Base-by-base conservation (phyloP, 495 filamentous ascomycete genomes). In the Cercophora scortea region DNA sequence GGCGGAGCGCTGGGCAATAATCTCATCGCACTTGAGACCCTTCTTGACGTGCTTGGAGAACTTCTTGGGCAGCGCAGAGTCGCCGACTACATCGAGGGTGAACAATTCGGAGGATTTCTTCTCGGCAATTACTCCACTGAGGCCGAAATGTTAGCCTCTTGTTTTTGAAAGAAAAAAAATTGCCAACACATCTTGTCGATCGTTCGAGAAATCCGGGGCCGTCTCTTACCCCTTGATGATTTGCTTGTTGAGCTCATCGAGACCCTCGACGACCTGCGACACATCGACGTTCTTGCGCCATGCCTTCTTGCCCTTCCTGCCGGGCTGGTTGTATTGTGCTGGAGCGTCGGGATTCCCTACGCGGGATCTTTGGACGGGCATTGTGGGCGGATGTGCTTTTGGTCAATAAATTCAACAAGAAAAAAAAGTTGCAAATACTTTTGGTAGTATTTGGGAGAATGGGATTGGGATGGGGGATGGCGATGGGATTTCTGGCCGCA, bases 231-330 rank as follows among this genome's bases (percentile, higher is more conserved):
- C 90, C 76, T 83, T 81, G 54, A 94, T 89, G 57, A 94, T 83
- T 72, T 95, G 89, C 42, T 91, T 87, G 54, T 90, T 87, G 57
- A 90, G 73, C 54, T 85, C 71, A 51, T 94, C 87, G 42, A 98
- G 80, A 42, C 94, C 93, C 55, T 84, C 74, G 57, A 89, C 79
- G 19, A 98, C 77, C 50, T 93, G 85, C 12, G 88, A 82, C 45
- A 97, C 78, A 68, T 98, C 90, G 61, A 97, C 88, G 73, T 98
- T 94, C 69, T 97, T 98, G 58, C 93, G 79, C 93, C 93, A 98
- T 16, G 93, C 93, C 70, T 91, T 96, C 73, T 98, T 98, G 55
- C 93, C 92, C 69, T 97, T 98, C 62, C 93, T 79, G 10, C 91
- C 96, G 41, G 91, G 84, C 68, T 97, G 93, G 57, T 84, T 90